phyloP scores from a whole-genome alignment of 1,139 yeast species.

The Kodamaea arcana region DNA sequence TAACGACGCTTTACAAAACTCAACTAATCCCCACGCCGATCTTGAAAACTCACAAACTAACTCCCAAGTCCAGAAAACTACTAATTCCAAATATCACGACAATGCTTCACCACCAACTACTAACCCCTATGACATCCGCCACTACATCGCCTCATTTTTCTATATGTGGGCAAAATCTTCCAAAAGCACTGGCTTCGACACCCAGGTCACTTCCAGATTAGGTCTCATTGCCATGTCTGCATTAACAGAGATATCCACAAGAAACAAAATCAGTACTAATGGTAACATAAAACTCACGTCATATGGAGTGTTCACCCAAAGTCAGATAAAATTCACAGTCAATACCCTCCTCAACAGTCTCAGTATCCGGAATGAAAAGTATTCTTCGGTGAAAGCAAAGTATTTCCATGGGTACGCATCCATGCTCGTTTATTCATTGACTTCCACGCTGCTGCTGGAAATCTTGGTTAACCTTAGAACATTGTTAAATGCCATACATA shows the following conservation, averaged over 20 bases:
- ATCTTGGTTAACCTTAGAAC: constrained; percentile 52
- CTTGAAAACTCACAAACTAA: neutral
- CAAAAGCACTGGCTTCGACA: constrained; percentile 57
- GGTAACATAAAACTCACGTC: constrained; percentile 3
- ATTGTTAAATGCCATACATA: constrained; percentile 66
- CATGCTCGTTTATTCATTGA: constrained; percentile 61
- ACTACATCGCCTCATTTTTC: constrained; percentile 63
- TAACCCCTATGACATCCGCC: constrained; percentile 41
- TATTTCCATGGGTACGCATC: constrained; percentile 60
- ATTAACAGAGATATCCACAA: constrained; percentile 23
- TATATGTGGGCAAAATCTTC: constrained; percentile 69
- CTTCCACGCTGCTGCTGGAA: constrained; percentile 45
- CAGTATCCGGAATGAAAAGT: constrained; percentile 40
- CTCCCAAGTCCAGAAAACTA: no score
- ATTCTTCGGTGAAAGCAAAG: constrained; percentile 34
- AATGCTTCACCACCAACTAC: constrained; percentile 11
- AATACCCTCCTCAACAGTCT: constrained; percentile 54
- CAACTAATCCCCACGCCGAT: no score
- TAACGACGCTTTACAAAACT: no score
- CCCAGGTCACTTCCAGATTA: constrained; percentile 61
- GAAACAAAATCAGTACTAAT: neutral
- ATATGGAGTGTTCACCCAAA: constrained; percentile 48
- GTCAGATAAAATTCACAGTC: constrained; percentile 58
- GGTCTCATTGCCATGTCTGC: constrained; percentile 59
- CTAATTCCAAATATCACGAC: no score